These are phyloP conservation scores for Willaertia magna DNA, from an alignment of 208 protist species.

Conservation along the genomic window DNA sequence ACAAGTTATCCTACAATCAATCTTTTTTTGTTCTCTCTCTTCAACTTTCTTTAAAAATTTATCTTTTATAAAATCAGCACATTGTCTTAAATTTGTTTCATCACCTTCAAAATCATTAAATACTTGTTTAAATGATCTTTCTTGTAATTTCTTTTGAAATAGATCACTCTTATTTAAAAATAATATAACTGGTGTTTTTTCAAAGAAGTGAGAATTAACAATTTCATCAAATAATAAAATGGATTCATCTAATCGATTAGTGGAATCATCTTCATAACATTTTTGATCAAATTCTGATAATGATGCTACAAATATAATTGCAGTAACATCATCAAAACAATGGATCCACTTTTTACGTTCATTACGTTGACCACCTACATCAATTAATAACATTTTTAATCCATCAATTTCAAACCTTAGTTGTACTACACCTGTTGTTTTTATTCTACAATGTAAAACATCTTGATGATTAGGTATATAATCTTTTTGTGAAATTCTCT, in stretches of 20 bases:
- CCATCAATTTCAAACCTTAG: conserved; percentile 44
- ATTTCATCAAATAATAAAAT: conserved; percentile 59
- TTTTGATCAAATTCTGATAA: conserved; percentile 52
- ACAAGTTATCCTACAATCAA: neutral
- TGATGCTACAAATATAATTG: conserved; percentile 42
- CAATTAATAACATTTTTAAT: conserved; percentile 31
- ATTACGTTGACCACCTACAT: conserved; percentile 24
- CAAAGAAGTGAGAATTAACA: conserved; percentile 52
- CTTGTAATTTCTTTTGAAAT: conserved; percentile 52
- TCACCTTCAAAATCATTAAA: conserved; percentile 54
- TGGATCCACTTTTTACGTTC: conserved; percentile 43
- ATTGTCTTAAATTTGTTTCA: neutral
- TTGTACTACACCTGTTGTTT: conserved; percentile 65
- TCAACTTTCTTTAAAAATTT: neutral
- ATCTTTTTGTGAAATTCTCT: conserved; percentile 12
- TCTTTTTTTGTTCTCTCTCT: neutral
- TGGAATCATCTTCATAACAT: conserved; percentile 45
- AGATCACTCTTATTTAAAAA: conserved; percentile 71
- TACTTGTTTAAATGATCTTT: conserved; percentile 30
- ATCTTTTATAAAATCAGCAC: neutral
- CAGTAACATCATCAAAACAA: conserved; percentile 61
- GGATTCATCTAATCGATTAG: conserved; percentile 61
- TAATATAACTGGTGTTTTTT: conserved; percentile 49
- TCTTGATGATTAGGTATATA: conserved; percentile 54
- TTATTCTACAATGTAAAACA: conserved; percentile 47